Evolutionary conservation across 805 yeast genomes (phyloP).

Genomic region (Kurtzmaniella fragi): DNA sequence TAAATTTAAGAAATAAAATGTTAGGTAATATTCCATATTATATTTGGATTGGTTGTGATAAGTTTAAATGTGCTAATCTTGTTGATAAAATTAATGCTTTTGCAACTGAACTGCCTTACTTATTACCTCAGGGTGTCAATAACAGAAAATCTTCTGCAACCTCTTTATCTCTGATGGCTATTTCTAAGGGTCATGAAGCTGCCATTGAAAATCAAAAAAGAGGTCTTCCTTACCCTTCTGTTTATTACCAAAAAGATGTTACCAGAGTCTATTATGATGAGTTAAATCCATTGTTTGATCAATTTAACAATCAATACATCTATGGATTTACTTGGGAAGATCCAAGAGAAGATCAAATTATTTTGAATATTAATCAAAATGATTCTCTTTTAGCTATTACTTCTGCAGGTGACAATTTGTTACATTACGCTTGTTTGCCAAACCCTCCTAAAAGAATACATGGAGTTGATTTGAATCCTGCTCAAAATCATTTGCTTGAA

Average conservation of each 20-base stretch:
- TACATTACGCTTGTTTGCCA: constrained; percentile 67
- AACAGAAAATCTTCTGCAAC: not conserved
- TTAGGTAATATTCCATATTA: constrained; percentile 79
- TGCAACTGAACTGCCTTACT: constrained; percentile 79
- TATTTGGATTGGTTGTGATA: constrained; percentile 68
- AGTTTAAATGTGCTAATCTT: constrained; percentile 27
- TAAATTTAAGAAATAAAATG: constrained; percentile 58
- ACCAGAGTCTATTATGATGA: constrained; percentile 83
- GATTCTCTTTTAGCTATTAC: constrained; percentile 81
- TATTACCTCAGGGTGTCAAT: constrained; percentile 46
- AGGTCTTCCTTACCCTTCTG: constrained; percentile 73
- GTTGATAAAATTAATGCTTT: constrained; percentile 67
- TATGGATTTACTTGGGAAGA: constrained; percentile 92
- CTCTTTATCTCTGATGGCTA: constrained; percentile 12
- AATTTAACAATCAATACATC: constrained; percentile 73
- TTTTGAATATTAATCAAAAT: constrained; percentile 52
- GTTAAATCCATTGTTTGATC: constrained; percentile 57
- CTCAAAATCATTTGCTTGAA: constrained; percentile 76
- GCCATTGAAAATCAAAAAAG: constrained; percentile 57
- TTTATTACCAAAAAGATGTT: constrained; percentile 70
- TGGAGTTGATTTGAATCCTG: constrained; percentile 81
- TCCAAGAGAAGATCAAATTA: constrained; percentile 72
- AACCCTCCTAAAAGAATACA: constrained; percentile 74
- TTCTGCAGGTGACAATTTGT: constrained; percentile 80
- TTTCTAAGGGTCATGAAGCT: constrained; percentile 73